Evolutionary conservation across 495 filamentous ascomycete species (phyloP), one percentile per base, ranked within the genome.

Genomic region (Cercophora newfieldiana): DNA sequence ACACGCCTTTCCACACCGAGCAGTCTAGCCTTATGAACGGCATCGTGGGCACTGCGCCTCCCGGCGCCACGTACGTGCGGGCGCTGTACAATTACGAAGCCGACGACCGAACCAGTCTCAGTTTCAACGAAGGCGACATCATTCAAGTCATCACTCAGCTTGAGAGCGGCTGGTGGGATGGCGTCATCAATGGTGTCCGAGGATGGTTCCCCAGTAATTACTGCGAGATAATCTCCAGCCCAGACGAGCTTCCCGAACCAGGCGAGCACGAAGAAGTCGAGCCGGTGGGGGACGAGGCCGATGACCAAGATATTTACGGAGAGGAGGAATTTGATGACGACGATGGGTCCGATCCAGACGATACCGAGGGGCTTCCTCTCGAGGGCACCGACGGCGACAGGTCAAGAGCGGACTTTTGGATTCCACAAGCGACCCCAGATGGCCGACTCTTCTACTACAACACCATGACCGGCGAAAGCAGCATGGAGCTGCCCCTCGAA

Each of bases 151-250:
- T 99, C 65, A 99, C 96, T 63, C 94, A 97, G 77, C 83, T 99
- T 49, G 96, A 97, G 71, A 98, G 93, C 67, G 95, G 95, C 8
- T 99, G 95, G 95, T 99, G 95, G 95, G 95, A 99, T 79, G 95
- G 95, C 10, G 91, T 98, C 47, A 94, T 98, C 73, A 90, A 94
- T 66, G 93, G 90, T 53, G 88, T 94, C 64, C 88, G 95, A 68
- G 95, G 95, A 62, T 99, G 95, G 95, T 99, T 99, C 79, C 95
- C 95, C 7, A 98, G 95, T 83, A 99, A 99, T 75, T 99, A 99
- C 79, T 98, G 95, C 79, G 85, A 89, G 61, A 85, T 95, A 48
- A 90, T 97, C 71, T 80, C 88, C 24, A 90, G 88, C 70, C 83
- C 86, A 49, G 87, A 90, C 56, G 91, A 96, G 64, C 64, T 81